Percentiles rank a stretch among this genome's conserved stretches.
phyloP scores from a whole-genome alignment of 2,329 filamentous ascomycete genomes.

The Apiospora rasikravindrae region DNA sequence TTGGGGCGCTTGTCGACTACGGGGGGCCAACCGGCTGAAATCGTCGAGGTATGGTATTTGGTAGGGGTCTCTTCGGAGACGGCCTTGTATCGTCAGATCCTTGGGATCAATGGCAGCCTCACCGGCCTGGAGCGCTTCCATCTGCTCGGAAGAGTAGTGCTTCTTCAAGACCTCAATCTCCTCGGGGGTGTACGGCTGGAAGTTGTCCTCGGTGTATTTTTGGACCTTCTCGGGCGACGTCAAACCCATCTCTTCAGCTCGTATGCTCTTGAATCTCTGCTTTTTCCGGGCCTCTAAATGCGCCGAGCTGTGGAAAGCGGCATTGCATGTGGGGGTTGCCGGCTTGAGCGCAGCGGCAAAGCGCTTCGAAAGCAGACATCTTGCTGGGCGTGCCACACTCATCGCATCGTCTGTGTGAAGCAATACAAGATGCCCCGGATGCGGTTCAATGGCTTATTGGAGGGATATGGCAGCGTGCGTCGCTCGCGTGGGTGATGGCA shows the following conservation, averaged over 20 bases:
- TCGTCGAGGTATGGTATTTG: slow-evolving; percentile 80
- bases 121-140: slow-evolving; percentile 80
- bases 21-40: slow-evolving; percentile 77
- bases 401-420: slow-evolving; percentile 46
- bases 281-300: slow-evolving; percentile 51
- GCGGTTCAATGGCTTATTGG: slow-evolving; percentile 28
- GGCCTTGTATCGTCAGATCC: slow-evolving; percentile 76
- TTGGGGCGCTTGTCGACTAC: slow-evolving; percentile 73
- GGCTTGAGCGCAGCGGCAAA: slow-evolving; percentile 42
- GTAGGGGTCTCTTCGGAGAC: slow-evolving; percentile 74
- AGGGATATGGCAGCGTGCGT: slow-evolving; percentile 14
- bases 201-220: slow-evolving; percentile 52
- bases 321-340: slow-evolving; percentile 38
- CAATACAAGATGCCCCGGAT: slow-evolving; percentile 20
- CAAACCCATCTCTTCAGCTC: slow-evolving; percentile 57
- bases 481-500: slow-evolving; percentile 15
- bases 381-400: slow-evolving; percentile 61
- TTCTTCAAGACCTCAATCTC: slow-evolving; percentile 67
- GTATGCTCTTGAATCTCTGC: slow-evolving; percentile 58
- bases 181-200: slow-evolving; percentile 69
- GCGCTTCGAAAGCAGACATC: slow-evolving; percentile 58
- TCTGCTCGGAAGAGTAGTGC: slow-evolving; percentile 80
- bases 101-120: slow-evolving; percentile 76
- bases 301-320: slow-evolving; percentile 58
- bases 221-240: slow-evolving; percentile 49